Evolutionary conservation across 1,284 basidiomycete genomes (phyloP).

Genomic region (Meripilus lineatus): DNA sequence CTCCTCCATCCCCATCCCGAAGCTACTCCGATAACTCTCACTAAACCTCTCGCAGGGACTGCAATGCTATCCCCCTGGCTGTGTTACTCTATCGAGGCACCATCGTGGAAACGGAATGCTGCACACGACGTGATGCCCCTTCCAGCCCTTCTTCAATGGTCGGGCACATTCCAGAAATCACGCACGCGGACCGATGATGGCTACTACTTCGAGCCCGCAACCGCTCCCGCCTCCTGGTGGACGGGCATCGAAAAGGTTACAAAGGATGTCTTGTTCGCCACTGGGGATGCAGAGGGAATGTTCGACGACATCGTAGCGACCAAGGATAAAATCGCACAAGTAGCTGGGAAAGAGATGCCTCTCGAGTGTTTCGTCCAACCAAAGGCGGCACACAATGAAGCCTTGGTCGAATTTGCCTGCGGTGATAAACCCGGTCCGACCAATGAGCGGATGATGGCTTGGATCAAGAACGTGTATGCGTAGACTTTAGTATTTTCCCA

Average conservation of each 20-base stretch:
- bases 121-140: slow-evolving; percentile 3
- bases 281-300: slow-evolving; percentile 4
- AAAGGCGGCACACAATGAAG: slow-evolving; percentile 2
- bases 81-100: slow-evolving; percentile 1
- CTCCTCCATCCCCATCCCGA: slow-evolving; percentile 5
- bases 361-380: slow-evolving; percentile 3
- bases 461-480: slow-evolving; percentile 1
- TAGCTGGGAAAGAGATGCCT: slow-evolving; percentile 1
- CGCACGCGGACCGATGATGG: slow-evolving; percentile 1
- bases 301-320: slow-evolving; percentile 6
- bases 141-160: neutral
- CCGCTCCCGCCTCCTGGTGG: slow-evolving; percentile 12
- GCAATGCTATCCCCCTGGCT: slow-evolving; percentile 12
- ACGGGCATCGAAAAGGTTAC: neutral
- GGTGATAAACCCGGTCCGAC: slow-evolving; percentile 5
- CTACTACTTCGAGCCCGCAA: slow-evolving; percentile 10
- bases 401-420: slow-evolving; percentile 4
- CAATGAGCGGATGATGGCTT: neutral
- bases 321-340: slow-evolving; percentile 2
- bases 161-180: slow-evolving; percentile 1
- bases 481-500: no score
- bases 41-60: slow-evolving; percentile 10
- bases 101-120: slow-evolving; percentile 2
- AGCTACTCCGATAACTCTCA: slow-evolving; percentile 1
- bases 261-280: slow-evolving; percentile 2